These are phyloP conservation scores for Globisporangium barbulae DNA, from an alignment of 352 stramenopile species.

Conservation along the genomic window DNA sequence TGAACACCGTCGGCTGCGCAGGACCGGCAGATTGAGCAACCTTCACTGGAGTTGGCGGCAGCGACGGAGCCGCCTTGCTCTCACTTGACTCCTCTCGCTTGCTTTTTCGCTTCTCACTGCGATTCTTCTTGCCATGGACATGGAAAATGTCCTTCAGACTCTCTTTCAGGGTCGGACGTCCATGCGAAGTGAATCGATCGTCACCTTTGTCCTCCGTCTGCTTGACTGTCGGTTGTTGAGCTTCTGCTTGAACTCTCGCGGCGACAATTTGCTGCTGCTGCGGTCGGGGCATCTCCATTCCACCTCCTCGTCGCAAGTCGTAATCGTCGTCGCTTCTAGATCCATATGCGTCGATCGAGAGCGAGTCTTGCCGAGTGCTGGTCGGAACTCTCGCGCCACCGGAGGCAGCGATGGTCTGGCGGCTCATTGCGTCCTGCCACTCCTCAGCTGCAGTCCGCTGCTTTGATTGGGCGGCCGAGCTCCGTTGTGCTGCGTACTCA, in stretches of 20 bases:
- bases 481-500: constrained; percentile 3
- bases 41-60: neutral
- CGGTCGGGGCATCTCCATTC: constrained; percentile 17
- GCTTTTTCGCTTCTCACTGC: constrained; percentile 9
- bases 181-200: neutral
- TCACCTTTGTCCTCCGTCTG: neutral
- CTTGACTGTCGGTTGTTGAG: neutral
- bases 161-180: constrained; percentile 28
- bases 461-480: constrained; percentile 10
- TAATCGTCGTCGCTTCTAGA: constrained; percentile 3
- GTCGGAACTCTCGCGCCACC: constrained; percentile 1
- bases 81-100: constrained; percentile 15
- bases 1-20: neutral
- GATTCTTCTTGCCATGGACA: constrained; percentile 10
- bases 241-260: neutral
- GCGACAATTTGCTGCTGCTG: neutral
- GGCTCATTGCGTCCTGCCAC: neutral
- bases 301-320: neutral
- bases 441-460: constrained; percentile 6
- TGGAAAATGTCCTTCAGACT: constrained; percentile 40
- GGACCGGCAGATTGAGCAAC: neutral
- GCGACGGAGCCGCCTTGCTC: neutral
- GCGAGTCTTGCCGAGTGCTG: neutral
- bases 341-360: constrained; percentile 14
- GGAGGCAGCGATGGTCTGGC: constrained; percentile 1